Conservation (phyloP, 1,139 yeast genomes). For the Nakaseomyces kungkrabaensis region DNA sequence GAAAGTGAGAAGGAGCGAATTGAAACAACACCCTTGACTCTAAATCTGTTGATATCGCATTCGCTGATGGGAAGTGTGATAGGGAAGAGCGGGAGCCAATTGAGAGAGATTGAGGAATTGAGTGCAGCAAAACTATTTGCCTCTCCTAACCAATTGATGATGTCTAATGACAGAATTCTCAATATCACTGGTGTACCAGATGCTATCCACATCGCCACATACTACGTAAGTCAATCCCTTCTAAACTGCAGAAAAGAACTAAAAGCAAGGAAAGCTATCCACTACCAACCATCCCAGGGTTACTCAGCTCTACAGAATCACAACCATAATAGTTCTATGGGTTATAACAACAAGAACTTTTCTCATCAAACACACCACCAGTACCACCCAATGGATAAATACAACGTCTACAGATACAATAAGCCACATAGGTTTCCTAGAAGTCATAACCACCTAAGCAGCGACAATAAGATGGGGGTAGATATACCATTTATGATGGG, state of each 20-base stretch:
- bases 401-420: slow-evolving; percentile 10
- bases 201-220: slow-evolving; percentile 77
- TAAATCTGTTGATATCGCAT: slow-evolving; percentile 67
- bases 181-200: slow-evolving; percentile 74
- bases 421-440: slow-evolving; percentile 1
- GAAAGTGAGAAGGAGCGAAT: slow-evolving; percentile 29
- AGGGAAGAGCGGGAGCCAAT: slow-evolving; percentile 67
- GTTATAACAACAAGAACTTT: slow-evolving; percentile 4
- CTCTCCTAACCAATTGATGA: slow-evolving; percentile 64
- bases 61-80: slow-evolving; percentile 74
- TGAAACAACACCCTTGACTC: slow-evolving; percentile 34
- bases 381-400: slow-evolving; percentile 20
- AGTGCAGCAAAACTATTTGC: slow-evolving; percentile 77
- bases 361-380: slow-evolving; percentile 20
- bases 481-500: background rate
- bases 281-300: slow-evolving; percentile 50
- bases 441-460: background rate
- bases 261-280: slow-evolving; percentile 43
- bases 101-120: slow-evolving; percentile 73
- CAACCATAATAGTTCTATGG: slow-evolving; percentile 6
- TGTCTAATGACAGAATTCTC: slow-evolving; percentile 70
- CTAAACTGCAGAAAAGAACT: slow-evolving; percentile 48
- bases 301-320: slow-evolving; percentile 21
- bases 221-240: slow-evolving; percentile 60
- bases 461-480: background rate